Evolutionary conservation across 768 basidiomycete genomes (phyloP), one percentile per base, ranked within the genome.

Genomic region (Tulasnella sp.): DNA sequence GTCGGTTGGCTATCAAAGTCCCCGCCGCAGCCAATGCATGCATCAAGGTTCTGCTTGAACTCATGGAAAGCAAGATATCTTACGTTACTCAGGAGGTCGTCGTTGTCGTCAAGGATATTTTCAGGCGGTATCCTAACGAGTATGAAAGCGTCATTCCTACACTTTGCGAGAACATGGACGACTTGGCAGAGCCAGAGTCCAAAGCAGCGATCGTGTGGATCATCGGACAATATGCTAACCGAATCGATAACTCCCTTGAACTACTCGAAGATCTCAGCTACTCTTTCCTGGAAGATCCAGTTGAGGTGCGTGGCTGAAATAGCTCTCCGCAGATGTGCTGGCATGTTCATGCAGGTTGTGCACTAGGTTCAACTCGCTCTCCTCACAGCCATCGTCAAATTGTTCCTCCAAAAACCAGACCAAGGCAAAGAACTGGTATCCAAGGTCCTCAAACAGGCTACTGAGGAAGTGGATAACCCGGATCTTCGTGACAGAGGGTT

Each of bases 181-280:
- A 89, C 11, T 85, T 99, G 72, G 97, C 99, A 81, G 98, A 99
- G 82, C 93, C 98, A 0, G 98, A 99, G 84, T 91, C 96, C 29
- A 99, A 99, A 83, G 92, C 97, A 2, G 92, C 96, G 13, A 98
- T 99, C 91, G 89, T 99, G 42, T 99, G 98, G 98, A 95, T 99
- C 82, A 85, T 99, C 46, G 98, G 98, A 0, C 95, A 99, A 85
- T 99, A 95, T 82, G 93, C 98, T 42, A 90, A 99, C 83, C 89
- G 91, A 81, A 99, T 99, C 79, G 94, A 98, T 80, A 98, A 99
- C 82, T 93, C 92, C 11, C 96, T 98, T 82, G 96, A 99, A 81
- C 87, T 99, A 77, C 86, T 99, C 83, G 98, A 99, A 82, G 97
- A 97, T 80, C 86, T 97, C 46, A 85, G 94, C 70, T 95, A 93